Percentiles rank a stretch among this genome's conserved stretches.
phyloP scores from a whole-genome alignment of 2,329 filamentous ascomycete species.

The Sphaerulina vaccinii region DNA sequence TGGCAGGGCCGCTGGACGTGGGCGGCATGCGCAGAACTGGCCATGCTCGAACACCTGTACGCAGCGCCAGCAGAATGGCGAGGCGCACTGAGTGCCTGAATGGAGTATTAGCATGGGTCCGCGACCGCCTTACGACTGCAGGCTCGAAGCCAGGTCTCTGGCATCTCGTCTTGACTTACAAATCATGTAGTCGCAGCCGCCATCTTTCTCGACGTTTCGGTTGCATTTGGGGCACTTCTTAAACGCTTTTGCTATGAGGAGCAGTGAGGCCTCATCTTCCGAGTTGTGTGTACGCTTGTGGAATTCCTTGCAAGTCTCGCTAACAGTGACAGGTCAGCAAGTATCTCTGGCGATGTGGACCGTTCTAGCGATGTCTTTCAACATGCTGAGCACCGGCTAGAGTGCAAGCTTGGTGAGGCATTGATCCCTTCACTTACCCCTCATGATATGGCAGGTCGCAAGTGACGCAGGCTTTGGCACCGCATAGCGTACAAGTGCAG shows the following conservation, averaged over 20 bases:
- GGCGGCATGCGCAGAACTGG: constrained; percentile 19
- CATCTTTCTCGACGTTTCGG: constrained; percentile 35
- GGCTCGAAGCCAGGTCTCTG: too few relatives aligned
- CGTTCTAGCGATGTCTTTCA: too few relatives aligned
- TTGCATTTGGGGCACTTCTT: constrained; percentile 35
- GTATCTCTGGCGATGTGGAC: too few relatives aligned
- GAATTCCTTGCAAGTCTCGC: constrained; percentile 39
- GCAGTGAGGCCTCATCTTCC: constrained; percentile 31
- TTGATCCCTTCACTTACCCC: too few relatives aligned
- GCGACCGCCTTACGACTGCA: too few relatives aligned
- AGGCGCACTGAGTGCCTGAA: constrained; percentile 26
- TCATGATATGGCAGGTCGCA: constrained; percentile 36
- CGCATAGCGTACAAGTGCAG: constrained; percentile 33
- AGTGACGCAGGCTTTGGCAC: constrained; percentile 31
- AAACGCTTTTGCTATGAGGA: constrained; percentile 22
- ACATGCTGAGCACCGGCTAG: too few relatives aligned
- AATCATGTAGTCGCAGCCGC: constrained; percentile 34
- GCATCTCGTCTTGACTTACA: constrained; percentile 12
- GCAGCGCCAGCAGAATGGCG: constrained; percentile 37
- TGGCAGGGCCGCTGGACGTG: neutral
- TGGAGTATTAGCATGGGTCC: neutral
- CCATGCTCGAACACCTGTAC: constrained; percentile 12
- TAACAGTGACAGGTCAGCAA: too few relatives aligned
- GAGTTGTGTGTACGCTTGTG: constrained; percentile 25
- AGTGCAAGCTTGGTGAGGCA: too few relatives aligned